Evolutionary conservation across 805 yeast species (phyloP).

Genomic region (Wickerhamiella sorbophila): DNA sequence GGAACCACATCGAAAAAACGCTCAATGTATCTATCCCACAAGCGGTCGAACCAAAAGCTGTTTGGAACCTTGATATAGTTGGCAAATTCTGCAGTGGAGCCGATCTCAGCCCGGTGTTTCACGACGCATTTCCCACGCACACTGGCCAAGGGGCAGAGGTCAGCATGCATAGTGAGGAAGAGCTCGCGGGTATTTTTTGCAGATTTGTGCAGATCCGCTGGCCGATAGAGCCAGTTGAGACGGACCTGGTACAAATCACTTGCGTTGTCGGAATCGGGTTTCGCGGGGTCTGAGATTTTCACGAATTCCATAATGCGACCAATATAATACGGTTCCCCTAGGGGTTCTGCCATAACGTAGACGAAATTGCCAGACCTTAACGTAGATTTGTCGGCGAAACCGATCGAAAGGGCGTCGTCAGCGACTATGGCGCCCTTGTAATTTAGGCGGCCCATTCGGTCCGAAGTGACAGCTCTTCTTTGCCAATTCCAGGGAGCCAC

Average conservation of each 20-base stretch:
- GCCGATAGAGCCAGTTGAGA: constrained; percentile 86
- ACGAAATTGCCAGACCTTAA: constrained; percentile 39
- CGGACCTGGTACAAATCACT: constrained; percentile 45
- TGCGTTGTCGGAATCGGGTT: constrained; percentile 23
- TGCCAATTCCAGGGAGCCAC: constrained; percentile 22
- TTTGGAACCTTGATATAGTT: constrained; percentile 45
- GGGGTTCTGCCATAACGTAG: constrained; percentile 79
- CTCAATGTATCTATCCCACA: constrained; percentile 76
- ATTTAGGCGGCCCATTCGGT: constrained; percentile 20
- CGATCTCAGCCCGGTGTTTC: constrained; percentile 51
- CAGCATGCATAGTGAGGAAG: constrained; percentile 77
- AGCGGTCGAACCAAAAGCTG: constrained; percentile 68
- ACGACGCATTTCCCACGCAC: constrained; percentile 67
- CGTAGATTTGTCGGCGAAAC: constrained; percentile 18
- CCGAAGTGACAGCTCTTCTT: constrained; percentile 18
- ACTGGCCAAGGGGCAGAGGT: constrained; percentile 59
- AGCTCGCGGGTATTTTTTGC: constrained; percentile 59
- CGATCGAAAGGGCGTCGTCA: constrained; percentile 19
- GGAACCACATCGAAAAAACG: constrained; percentile 64
- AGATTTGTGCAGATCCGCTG: constrained; percentile 62
- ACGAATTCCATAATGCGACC: constrained; percentile 71
- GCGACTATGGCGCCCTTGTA: constrained; percentile 28
- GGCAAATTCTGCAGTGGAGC: constrained; percentile 30
- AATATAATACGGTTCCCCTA: constrained; percentile 86
- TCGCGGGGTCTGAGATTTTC: constrained; percentile 7